A percentile compares a stretch with the other conserved stretches of the same genome.
These are phyloP conservation scores for Chloris gayana DNA, from an alignment of 176 grass and related monocot species.

Conservation along the genomic window DNA sequence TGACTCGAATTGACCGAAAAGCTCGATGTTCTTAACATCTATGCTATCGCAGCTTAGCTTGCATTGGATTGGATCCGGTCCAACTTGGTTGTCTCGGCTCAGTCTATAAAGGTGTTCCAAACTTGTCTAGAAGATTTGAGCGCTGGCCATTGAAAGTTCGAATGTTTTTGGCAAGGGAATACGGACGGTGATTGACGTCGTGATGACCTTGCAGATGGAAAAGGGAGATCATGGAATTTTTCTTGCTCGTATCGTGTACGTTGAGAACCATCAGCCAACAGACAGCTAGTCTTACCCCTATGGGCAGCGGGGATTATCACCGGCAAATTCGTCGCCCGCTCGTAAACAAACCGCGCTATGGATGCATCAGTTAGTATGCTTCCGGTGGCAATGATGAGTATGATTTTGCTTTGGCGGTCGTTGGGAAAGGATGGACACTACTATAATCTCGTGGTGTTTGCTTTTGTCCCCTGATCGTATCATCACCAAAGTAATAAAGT, in stretches of 20 bases:
- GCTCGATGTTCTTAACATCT: not conserved
- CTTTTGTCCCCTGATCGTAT: not conserved
- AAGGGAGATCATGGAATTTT: not conserved
- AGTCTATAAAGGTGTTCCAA: not conserved
- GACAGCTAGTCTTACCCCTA: not conserved
- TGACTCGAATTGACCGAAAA: not conserved
- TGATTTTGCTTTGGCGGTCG: constrained; percentile 3
- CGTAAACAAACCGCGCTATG: not conserved
- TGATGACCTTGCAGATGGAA: too few species aligned
- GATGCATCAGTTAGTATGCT: not conserved
- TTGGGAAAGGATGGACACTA: not conserved
- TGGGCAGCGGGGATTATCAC: not conserved
- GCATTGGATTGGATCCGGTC: not conserved
- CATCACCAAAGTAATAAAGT: constrained; percentile 12
- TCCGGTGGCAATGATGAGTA: not conserved
- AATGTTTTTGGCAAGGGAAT: not conserved
- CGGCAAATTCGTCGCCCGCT: not conserved
- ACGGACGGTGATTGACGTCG: not conserved
- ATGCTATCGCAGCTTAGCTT: not conserved
- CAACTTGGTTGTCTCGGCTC: not conserved
- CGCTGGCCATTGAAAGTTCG: not conserved
- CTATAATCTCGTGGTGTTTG: not conserved
- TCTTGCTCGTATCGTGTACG: not conserved
- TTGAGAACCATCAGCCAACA: not conserved
- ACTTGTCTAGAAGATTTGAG: not conserved